Base-by-base conservation (phyloP, 2,329 filamentous ascomycete genomes). In the Penicillium sumatraense region DNA sequence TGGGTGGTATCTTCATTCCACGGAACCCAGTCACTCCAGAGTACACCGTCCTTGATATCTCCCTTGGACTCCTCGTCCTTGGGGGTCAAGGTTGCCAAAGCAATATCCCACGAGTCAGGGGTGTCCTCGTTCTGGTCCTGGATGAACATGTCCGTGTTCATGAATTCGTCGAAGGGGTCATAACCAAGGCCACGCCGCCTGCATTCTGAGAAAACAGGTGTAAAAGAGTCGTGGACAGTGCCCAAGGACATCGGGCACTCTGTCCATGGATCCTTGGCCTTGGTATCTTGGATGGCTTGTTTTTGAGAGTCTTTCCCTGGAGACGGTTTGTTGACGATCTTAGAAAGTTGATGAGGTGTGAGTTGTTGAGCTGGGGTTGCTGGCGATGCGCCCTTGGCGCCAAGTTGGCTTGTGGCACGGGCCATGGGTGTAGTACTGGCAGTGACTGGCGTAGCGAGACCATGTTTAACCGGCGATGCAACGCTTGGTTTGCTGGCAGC, bases 131-230 rank as follows among this genome's bases (percentile, higher is more conserved):
- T 59, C 36, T 71, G 70, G 4, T 63, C 67, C 35, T 64, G 64
- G 27, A 58, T 65, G 49, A 74, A 75, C 65, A 71, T 70, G 33
- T 75, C 70, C 1, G 68, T 54, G 31, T 72, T 71, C 46, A 75
- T 59, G 40, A 76, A 71, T 50, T 76, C 71, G 10, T 76, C 73
- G 53, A 74, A 70, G 0, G 70, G 64, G 51, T 75, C 71, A 45
- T 65, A 60, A 5, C 71, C 69, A 18, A 75, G 61, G 11, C 23
- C 51, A 23, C 49, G 33, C 8, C 51, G 44, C 16, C 33, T 51
- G n/a, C 57, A 51, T 23, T 57, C 51, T 10, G 54, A 18, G 24
- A 62, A 53, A 20, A 60, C 31, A 11, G 59, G 54, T 24, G 64
- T 62, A 55, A 78, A 78, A 13, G 72, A 68, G 46, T 75, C 67